These are phyloP conservation scores for Fusarium secorum DNA, from an alignment of 2,329 filamentous ascomycete genomes.

Conservation along the genomic window DNA sequence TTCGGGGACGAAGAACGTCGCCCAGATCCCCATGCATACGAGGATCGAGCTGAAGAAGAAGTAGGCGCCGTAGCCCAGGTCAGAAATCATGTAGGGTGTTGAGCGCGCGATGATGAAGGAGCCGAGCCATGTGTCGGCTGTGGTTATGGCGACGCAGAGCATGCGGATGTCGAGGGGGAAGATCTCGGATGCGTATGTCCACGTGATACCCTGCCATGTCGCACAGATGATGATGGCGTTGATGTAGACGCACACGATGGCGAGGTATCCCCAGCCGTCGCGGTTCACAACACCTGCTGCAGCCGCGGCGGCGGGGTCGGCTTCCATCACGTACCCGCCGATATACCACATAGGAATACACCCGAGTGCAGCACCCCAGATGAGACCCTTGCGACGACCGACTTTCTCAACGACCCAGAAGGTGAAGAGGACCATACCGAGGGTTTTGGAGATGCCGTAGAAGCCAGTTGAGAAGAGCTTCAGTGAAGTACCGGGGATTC, in stretches of 20 bases:
- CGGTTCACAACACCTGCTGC: constrained; percentile 55
- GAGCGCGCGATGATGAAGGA: constrained; percentile 52
- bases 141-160: constrained; percentile 47
- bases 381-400: constrained; percentile 57
- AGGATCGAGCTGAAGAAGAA: constrained; percentile 60
- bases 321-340: constrained; percentile 48
- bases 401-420: constrained; percentile 58
- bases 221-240: constrained; percentile 52
- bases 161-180: constrained; percentile 52
- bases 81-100: constrained; percentile 53
- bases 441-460: constrained; percentile 50
- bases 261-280: constrained; percentile 52
- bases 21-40: constrained; percentile 55
- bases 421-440: constrained; percentile 49
- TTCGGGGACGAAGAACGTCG: constrained; percentile 60
- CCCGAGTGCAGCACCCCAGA: constrained; percentile 49
- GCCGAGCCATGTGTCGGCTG: constrained; percentile 50
- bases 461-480: constrained; percentile 52
- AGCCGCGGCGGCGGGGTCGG: constrained; percentile 49
- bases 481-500: constrained; percentile 44
- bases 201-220: constrained; percentile 54
- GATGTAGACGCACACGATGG: constrained; percentile 56
- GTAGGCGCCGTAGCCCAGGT: constrained; percentile 58
- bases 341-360: constrained; percentile 52
- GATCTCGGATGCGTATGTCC: constrained; percentile 58